Base-by-base conservation (phyloP, 2,329 filamentous ascomycete species). In the Dendryphion nanum region DNA sequence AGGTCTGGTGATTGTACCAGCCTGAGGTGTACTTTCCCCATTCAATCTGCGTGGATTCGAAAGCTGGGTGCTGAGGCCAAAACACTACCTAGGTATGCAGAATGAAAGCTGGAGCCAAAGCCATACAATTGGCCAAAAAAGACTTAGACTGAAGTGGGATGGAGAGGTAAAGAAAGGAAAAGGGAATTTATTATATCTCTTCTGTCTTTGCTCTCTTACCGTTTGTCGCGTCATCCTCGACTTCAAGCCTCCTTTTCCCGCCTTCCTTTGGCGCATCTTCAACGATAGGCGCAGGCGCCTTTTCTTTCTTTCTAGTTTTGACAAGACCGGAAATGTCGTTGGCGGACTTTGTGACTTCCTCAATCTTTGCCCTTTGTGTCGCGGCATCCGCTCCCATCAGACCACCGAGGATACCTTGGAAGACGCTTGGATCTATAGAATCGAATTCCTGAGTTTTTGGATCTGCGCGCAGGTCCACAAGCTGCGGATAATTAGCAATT, bases 301-400 rank as follows among this genome's bases (percentile, higher is more conserved):
- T 55, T 42, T 68, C 67, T 63, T 79, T 90, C 48, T 68, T 72
- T 63, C 78, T 90, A 57, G 82, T 81, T 60, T 84, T 81, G 30
- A 91, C 83, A 31, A 91, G 71, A n/a, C 82, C 78, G 0, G 78
- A 80, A 12, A 94, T 70, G 57, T 93, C 86, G 13, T 78, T 89
- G 5, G 87, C 87, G 6, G 72, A 76, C 67, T 83, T 84, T 53
- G 82, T 86, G 18, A 83, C 86, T 58, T 89, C 83, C 31, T 85
- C 81, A 31, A 88, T 72, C 47, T 79, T 76, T 17, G 81, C 81
- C 48, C 81, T 74, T 35, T 80, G 77, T 38, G 82, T 74, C 1
- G 72, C 73, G 3, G 79, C 71, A 23, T 79, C 77, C 56, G 83
- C 79, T 40, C 83, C 83, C 4, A 84, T 63, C 29, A 80, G 72